Conservation (phyloP, 164 flowering plant species). For the Nymphaea thermarum region DNA sequence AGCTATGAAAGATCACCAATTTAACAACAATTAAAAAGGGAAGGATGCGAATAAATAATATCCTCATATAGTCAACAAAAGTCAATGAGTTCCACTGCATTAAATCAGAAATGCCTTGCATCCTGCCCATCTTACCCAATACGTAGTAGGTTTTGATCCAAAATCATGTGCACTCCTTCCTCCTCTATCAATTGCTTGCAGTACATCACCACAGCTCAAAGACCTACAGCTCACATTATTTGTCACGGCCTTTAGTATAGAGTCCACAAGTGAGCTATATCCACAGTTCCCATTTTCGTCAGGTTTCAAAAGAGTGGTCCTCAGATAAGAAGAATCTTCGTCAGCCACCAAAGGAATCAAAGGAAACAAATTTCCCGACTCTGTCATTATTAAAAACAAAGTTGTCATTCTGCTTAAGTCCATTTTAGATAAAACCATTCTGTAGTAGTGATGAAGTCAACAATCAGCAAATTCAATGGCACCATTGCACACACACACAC, state of each 20-base stretch:
- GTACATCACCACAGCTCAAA: conserved; percentile 35
- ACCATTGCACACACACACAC: no score
- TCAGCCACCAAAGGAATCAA: conserved; percentile 90
- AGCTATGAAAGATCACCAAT: no score
- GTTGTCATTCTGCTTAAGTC: no score
- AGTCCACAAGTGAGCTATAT: conserved; percentile 31
- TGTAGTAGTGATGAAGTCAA: no score
- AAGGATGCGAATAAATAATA: no score
- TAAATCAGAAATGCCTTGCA: neutral
- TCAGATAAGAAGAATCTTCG: conserved; percentile 73
- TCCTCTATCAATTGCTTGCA: conserved; percentile 88
- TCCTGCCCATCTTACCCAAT: conserved; percentile 51
- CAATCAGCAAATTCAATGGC: no score
- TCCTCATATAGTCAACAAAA: neutral
- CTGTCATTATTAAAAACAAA: conserved; percentile 19
- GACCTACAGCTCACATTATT: conserved; percentile 27
- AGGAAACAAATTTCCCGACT: conserved; percentile 58
- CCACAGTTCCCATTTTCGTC: neutral
- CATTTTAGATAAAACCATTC: no score
- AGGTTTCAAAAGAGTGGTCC: conserved; percentile 15
- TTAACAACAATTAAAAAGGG: no score
- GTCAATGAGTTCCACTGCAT: neutral
- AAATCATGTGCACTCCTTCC: conserved; percentile 51
- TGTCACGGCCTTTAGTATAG: conserved; percentile 43
- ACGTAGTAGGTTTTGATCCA: conserved; percentile 60